Base-by-base conservation (phyloP, 139 green algal genomes). In the Coelastrella sp. region DNA sequence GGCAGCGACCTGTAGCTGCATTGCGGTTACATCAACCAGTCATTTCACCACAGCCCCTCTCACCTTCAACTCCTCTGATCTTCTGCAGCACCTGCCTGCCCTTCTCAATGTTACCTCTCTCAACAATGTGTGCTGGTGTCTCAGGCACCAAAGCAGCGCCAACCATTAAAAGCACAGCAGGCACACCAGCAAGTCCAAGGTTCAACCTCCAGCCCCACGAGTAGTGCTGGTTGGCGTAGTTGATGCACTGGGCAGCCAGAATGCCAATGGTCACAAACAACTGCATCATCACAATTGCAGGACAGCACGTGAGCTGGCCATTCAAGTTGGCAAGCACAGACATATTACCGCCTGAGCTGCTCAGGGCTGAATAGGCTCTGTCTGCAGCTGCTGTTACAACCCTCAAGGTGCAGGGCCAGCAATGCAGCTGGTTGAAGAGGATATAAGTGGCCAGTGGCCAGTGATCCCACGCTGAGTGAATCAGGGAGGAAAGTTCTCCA, bases 61-160 rank as follows among this genome's bases (percentile, higher is more conserved):
- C 35, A 88, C 83, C 83, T 49, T 66, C 68, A 7, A 84, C 59
- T 75, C 95, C 94, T 0, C 95, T 89, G 49, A 96, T 90, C 4
- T 85, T 78, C 74, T 92, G n/a, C 79, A 97, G 92, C 78, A 97
- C 92, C 4, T 17, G 1, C 7, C 82, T 78, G 0, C 83, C 96
- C 56, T 93, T 49, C 15, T 95, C 93, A 4, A 68, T 8, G 9
- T 94, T 49, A 12, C 94, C 94, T 8, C 95, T 91, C 91, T 96
- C 94, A 8, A 96, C 85, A 35, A 98, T 90, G 8, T 90, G 95
- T 93, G 96, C 97, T 73, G 95, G 96, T 0, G 96, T 97, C 27
- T 98, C 95, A 6, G 96, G 95, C 78, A 97, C 88, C 59, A 97
- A 63, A 6, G 96, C 68, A 65, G 91, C 91, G 20, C 95, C 95